Percentiles rank a stretch among this genome's conserved stretches.
Conservation (phyloP, 192 early-diverging fungal species). For the Radiomyces spectabilis region DNA sequence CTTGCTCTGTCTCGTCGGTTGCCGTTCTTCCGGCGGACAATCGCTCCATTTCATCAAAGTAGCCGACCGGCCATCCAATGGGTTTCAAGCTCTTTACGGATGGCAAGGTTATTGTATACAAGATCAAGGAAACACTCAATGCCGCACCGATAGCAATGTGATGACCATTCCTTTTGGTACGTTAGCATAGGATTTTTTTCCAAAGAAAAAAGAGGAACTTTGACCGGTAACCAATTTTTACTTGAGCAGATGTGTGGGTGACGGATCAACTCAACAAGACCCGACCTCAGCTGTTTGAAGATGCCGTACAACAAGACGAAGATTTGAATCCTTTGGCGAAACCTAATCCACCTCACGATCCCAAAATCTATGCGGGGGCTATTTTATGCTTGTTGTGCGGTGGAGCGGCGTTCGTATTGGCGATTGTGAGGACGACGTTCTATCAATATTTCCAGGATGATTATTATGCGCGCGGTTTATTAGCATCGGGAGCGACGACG, state of each 20-base stretch:
- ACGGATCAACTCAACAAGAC: constrained; percentile 8
- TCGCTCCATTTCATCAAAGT: constrained; percentile 18
- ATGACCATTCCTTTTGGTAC: constrained; percentile 23
- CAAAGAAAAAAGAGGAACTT: not conserved
- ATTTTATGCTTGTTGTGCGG: constrained; percentile 15
- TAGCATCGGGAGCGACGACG: constrained; percentile 1
- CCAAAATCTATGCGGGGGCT: constrained; percentile 10
- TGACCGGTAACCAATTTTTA: not conserved
- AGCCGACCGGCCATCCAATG: not conserved
- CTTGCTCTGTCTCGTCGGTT: constrained; percentile 9
- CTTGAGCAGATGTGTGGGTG: constrained; percentile 6
- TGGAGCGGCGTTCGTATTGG: not conserved
- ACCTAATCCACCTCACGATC: constrained; percentile 23
- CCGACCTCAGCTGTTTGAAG: constrained; percentile 9
- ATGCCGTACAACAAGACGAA: constrained; percentile 9
- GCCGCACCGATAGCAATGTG: constrained; percentile 3
- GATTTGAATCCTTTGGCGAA: constrained; percentile 7
- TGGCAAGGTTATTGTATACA: constrained; percentile 16
- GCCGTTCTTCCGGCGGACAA: not conserved
- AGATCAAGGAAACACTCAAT: not conserved
- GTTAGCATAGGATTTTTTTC: not conserved
- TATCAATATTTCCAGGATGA: constrained; percentile 4
- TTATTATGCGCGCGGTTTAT: constrained; percentile 19
- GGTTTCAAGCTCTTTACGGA: constrained; percentile 5
- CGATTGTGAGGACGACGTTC: not conserved